Conservation (phyloP, 106 monocot species). For the Apostasia shenzhenica region DNA sequence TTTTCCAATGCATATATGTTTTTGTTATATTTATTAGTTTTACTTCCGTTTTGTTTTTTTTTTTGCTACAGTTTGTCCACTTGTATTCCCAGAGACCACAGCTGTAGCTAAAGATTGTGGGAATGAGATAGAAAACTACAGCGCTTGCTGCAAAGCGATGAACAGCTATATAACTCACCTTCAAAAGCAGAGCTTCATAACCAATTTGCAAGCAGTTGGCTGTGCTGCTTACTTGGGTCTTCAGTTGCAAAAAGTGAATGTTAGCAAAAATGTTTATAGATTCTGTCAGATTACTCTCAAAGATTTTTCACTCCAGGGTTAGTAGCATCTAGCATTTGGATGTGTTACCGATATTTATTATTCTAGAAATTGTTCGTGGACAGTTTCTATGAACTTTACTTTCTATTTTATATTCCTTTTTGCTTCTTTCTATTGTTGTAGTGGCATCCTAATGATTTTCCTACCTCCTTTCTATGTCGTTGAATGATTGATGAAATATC, state of each 20-base stretch:
- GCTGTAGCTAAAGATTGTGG: slow-evolving; percentile 50
- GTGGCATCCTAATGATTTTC: slow-evolving; percentile 9
- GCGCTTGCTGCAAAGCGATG: slow-evolving; percentile 70
- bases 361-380: too few relatives aligned
- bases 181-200: slow-evolving; percentile 97
- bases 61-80: slow-evolving; percentile 62
- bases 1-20: too few relatives aligned
- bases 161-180: slow-evolving; percentile 71
- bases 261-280: slow-evolving; percentile 66
- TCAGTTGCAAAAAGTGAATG: slow-evolving; percentile 76
- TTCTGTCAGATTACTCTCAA: slow-evolving; percentile 81
- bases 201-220: slow-evolving; percentile 89
- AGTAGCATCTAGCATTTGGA: slow-evolving; percentile 10
- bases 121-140: slow-evolving; percentile 45
- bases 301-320: slow-evolving; percentile 98
- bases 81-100: slow-evolving; percentile 67
- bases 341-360: too few relatives aligned
- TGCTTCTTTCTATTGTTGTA: slow-evolving; percentile 9
- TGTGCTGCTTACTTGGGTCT: slow-evolving; percentile 68
- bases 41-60: background rate
- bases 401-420: background rate
- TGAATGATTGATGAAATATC: slow-evolving; percentile 9
- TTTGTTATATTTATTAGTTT: too few relatives aligned
- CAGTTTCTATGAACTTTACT: too few relatives aligned
- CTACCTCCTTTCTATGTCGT: slow-evolving; percentile 4